These are phyloP conservation scores for Alternaria ethzedia DNA, from an alignment of 2,329 filamentous ascomycete genomes.

Conservation along the genomic window DNA sequence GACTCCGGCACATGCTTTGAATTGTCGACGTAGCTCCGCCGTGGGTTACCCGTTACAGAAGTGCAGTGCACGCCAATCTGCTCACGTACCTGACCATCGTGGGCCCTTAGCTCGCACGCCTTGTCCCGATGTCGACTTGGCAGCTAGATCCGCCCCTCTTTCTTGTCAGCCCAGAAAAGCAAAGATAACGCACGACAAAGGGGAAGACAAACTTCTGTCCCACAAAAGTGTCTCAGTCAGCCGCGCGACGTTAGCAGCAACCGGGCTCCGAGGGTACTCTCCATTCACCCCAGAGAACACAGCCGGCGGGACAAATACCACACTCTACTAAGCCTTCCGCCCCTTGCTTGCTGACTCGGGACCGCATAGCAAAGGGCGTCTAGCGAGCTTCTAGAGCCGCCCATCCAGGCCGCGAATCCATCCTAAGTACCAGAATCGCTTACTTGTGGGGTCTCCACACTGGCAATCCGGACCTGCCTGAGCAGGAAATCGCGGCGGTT, in stretches of 20 bases:
- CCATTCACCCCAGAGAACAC: slow-evolving; percentile 3
- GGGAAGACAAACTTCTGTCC: not conserved
- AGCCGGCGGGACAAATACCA: not conserved
- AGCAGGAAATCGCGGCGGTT: slow-evolving; percentile 11
- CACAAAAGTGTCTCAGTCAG: slow-evolving; percentile 18
- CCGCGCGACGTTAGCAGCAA: slow-evolving; percentile 9
- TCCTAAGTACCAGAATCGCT: slow-evolving; percentile 6
- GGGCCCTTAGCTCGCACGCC: slow-evolving; percentile 15
- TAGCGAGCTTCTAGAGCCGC: slow-evolving; percentile 27
- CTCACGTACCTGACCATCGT: slow-evolving; percentile 18
- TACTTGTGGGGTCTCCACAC: slow-evolving; percentile 15
- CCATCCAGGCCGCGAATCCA: slow-evolving; percentile 13
- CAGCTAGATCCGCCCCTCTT: slow-evolving; percentile 8
- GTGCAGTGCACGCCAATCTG: slow-evolving; percentile 22
- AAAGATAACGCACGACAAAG: slow-evolving; percentile 13
- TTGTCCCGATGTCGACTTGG: slow-evolving; percentile 7
- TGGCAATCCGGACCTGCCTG: slow-evolving; percentile 10
- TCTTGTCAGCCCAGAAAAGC: slow-evolving; percentile 22
- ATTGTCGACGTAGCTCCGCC: slow-evolving; percentile 15
- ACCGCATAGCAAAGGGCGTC: slow-evolving; percentile 26
- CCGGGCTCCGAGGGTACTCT: not conserved
- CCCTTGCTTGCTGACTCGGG: slow-evolving; percentile 27
- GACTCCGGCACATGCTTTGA: slow-evolving; percentile 9
- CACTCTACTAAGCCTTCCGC: slow-evolving; percentile 10
- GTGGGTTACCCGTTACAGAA: not conserved